Percentiles rank a stretch among this genome's conserved stretches.
Conservation (phyloP, 345 rosid species). For the Ailanthus altissimus region DNA sequence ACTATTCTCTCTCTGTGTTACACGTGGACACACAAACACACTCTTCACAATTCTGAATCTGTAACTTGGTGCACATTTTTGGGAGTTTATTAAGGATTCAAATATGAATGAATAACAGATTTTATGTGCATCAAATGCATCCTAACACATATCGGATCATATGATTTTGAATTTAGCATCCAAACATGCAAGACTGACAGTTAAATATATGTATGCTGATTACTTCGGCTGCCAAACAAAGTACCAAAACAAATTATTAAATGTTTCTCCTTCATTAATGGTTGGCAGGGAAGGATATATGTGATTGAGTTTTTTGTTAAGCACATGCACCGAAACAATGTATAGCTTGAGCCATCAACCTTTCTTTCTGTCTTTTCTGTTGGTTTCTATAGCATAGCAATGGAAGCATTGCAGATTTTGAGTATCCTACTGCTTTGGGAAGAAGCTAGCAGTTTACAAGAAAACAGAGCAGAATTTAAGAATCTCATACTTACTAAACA, state of each 20-base stretch:
- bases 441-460: conserved; percentile 40
- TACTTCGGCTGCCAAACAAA: neutral
- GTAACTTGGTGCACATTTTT: neutral
- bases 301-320: conserved; percentile 60
- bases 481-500: conserved; percentile 57
- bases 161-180: no score
- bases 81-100: neutral
- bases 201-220: neutral
- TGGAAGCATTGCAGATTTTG: conserved; percentile 77
- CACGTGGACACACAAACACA: neutral
- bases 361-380: conserved; percentile 53
- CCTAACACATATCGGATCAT: no score
- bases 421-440: conserved; percentile 62
- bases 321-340: conserved; percentile 55
- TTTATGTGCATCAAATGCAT: neutral
- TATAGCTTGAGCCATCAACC: conserved; percentile 73
- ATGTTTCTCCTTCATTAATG: conserved; percentile 1
- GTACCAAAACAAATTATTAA: neutral
- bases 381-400: conserved; percentile 47
- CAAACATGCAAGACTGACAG: no score
- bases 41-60: neutral
- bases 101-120: neutral
- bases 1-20: neutral
- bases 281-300: conserved; percentile 59
- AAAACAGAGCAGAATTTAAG: conserved; percentile 47